Evolutionary conservation across 495 filamentous ascomycete genomes (phyloP), one percentile per base, ranked within the genome.

Genomic region (Talaromyces liani): DNA sequence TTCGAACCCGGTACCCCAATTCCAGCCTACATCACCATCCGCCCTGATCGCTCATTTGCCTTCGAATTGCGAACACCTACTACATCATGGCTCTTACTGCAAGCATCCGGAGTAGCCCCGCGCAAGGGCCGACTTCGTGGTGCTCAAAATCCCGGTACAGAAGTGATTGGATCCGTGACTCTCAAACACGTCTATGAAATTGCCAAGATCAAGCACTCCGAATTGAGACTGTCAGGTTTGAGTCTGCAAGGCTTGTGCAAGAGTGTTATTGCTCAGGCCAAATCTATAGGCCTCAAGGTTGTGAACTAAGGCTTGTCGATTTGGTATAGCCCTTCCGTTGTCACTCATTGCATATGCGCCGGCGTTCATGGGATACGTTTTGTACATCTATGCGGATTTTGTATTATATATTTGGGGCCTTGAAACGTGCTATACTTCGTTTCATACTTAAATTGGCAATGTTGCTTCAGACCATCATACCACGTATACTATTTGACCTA

Each of bases 161-260:
- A 94, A 69, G 84, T 75, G 39, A 85, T 92, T 47, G 94, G 95
- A 62, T 84, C 83, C 14, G 82, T 98, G 47, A 92, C 89, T 64
- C 79, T 99, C 69, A 99, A 99, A 81, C 94, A 99, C 77, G 78
- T 99, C 56, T 97, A 93, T 72, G 93, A 98, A 81, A 99, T 99
- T 74, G 94, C 94, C 69, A 89, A 90, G 80, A 96, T 98, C 75
- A 99, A 99, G 82, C 85, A 91, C 65, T 77, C 82, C 61, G 94
- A 98, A 79, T 78, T 87, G 60, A 80, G 94, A 62, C 78, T 98
- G 67, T 90, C 88, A 8, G 93, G 91, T 41, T 72, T 97, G 73
- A 81, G 85, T 54, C 70, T 97, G 66, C 84, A 93, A 77, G 91
- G 91, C 1, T 66, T 99, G 57, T 91, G 88, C 75, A 91, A 87